A percentile compares a stretch with the other conserved stretches of the same genome.
phyloP scores from a whole-genome alignment of 352 stramenopile species.

The Phytophthora pluvialis region DNA sequence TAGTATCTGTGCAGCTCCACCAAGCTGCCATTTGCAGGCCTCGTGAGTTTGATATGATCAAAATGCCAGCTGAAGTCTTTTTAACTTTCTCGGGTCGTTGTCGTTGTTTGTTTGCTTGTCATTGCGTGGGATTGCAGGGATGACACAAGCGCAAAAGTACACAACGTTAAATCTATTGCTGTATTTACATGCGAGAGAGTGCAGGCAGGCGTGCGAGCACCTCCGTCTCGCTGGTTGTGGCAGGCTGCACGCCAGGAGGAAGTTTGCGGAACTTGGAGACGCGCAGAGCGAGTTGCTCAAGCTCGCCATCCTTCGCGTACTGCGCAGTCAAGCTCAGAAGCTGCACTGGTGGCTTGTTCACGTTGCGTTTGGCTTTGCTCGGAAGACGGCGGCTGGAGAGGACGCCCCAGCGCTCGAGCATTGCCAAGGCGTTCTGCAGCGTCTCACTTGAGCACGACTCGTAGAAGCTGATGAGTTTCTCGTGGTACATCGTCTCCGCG shows the following conservation, averaged over 20 bases:
- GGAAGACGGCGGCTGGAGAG: conserved; percentile 41
- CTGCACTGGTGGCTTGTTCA: conserved; percentile 20
- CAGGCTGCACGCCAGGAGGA: conserved; percentile 48
- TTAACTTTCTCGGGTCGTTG: conserved; percentile 12
- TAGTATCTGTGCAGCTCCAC: conserved; percentile 21
- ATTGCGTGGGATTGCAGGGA: too few species aligned
- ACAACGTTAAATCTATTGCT: conserved; percentile 8
- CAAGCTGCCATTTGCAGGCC: conserved; percentile 24
- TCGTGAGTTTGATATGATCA: conserved; percentile 43
- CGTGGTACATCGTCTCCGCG: conserved; percentile 88
- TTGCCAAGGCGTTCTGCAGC: conserved; percentile 75
- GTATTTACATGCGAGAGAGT: conserved; percentile 74
- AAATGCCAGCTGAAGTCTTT: conserved; percentile 37
- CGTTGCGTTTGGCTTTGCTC: conserved; percentile 16
- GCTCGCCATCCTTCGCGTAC: conserved; percentile 60
- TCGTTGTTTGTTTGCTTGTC: conserved; percentile 9
- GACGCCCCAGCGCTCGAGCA: conserved; percentile 74
- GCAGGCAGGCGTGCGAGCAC: conserved; percentile 70
- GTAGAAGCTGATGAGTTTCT: conserved; percentile 87
- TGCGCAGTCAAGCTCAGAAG: conserved; percentile 46
- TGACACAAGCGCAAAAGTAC: not conserved
- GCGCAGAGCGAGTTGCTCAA: conserved; percentile 66
- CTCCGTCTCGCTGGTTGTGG: conserved; percentile 55
- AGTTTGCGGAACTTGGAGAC: conserved; percentile 82
- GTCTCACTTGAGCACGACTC: conserved; percentile 88